A percentile compares a stretch with the other conserved stretches of the same genome.
Evolutionary conservation across 192 early-diverging fungal species (phyloP).

Genomic region (Chytriomyces hyalinus): DNA sequence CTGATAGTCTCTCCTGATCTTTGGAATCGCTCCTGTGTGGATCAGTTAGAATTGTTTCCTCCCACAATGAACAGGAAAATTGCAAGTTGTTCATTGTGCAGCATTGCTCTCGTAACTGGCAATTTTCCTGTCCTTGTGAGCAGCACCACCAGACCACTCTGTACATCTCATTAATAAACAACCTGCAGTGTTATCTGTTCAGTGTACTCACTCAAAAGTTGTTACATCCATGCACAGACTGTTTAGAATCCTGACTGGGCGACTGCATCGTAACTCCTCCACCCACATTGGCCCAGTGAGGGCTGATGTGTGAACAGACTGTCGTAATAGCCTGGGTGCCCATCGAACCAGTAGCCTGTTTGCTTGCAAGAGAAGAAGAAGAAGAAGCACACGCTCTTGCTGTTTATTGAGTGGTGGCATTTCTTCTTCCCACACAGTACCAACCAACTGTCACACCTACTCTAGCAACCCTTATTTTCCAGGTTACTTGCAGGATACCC

Average conservation of each 20-base stretch:
- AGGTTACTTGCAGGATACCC: too few relatives aligned
- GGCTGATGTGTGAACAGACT: neutral
- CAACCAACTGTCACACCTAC: neutral
- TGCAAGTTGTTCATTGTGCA: conserved; percentile 2
- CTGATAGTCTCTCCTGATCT: neutral
- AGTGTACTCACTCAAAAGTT: neutral
- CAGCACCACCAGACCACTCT: neutral
- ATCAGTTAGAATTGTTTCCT: neutral
- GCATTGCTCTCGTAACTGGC: neutral
- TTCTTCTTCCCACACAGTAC: neutral
- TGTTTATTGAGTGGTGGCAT: neutral
- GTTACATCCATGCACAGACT: neutral
- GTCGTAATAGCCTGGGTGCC: neutral
- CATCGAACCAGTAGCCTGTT: neutral
- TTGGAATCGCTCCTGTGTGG: conserved; percentile 13
- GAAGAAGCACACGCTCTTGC: neutral
- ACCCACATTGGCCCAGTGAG: conserved; percentile 16
- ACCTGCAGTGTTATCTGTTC: neutral
- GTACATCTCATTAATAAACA: neutral
- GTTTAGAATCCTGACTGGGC: neutral
- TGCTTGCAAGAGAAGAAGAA: neutral
- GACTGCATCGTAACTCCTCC: neutral
- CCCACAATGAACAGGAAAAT: conserved; percentile 19
- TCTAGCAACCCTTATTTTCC: neutral
- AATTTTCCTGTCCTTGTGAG: neutral